These are phyloP conservation scores for Starmerella cellae DNA, from an alignment of 805 yeast species.

Conservation along the genomic window DNA sequence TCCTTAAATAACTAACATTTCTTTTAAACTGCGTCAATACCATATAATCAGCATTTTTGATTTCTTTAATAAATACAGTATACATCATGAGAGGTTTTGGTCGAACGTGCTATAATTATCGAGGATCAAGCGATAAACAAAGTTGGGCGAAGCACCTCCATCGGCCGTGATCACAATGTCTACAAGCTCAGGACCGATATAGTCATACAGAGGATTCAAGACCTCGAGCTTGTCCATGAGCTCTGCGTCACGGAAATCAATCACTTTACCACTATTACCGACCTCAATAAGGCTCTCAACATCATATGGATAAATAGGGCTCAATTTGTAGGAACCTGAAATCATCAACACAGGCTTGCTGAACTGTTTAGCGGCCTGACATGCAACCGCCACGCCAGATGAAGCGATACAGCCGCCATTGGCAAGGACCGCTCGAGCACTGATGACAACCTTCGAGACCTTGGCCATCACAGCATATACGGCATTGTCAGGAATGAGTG, in stretches of 20 bases:
- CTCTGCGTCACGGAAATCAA: conserved; percentile 57
- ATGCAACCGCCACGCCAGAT: conserved; percentile 83
- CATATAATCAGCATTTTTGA: too few relatives aligned
- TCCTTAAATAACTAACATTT: too few relatives aligned
- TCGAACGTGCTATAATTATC: conserved; percentile 88
- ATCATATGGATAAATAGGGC: conserved; percentile 86
- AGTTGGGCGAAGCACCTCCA: conserved; percentile 94
- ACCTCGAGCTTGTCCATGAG: conserved; percentile 64
- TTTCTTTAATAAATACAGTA: neutral
- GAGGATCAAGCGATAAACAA: conserved; percentile 85
- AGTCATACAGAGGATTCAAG: conserved; percentile 79
- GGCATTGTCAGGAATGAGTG: conserved; percentile 83
- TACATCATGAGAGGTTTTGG: conserved; percentile 17
- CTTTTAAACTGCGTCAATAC: too few relatives aligned
- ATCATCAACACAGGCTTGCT: conserved; percentile 93
- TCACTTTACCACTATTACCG: conserved; percentile 83
- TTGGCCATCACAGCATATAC: conserved; percentile 93
- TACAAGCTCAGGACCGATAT: conserved; percentile 83
- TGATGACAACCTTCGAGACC: conserved; percentile 90
- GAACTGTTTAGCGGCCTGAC: conserved; percentile 91
- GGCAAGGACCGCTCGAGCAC: conserved; percentile 84
- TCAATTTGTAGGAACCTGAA: conserved; percentile 83
- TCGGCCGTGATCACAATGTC: conserved; percentile 89
- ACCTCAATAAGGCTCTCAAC: conserved; percentile 74
- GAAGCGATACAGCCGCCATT: conserved; percentile 89